These are phyloP conservation scores for Neopestalotiopsis sp. DNA, from an alignment of 2,329 filamentous ascomycete genomes.

Conservation along the genomic window DNA sequence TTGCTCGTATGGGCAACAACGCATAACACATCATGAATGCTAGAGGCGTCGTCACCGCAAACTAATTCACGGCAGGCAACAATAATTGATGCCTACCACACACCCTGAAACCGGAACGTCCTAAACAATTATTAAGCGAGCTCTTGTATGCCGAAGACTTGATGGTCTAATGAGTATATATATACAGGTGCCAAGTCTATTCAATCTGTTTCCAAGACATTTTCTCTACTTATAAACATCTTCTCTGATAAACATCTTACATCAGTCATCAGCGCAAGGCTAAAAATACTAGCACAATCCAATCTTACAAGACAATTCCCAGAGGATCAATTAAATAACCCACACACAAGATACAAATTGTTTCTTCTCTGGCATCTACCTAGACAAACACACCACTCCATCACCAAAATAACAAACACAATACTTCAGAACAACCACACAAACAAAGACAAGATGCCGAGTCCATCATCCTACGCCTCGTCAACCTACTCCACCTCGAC, in stretches of 20 bases:
- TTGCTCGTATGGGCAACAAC: not conserved
- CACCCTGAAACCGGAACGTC: too few relatives aligned
- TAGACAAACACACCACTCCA: not conserved
- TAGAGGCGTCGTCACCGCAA: not conserved
- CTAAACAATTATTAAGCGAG: too few relatives aligned
- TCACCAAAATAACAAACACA: not conserved
- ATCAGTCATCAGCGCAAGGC: not conserved
- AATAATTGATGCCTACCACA: not conserved
- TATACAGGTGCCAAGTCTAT: too few relatives aligned
- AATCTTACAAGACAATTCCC: not conserved
- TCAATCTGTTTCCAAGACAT: not conserved
- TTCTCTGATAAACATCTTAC: not conserved
- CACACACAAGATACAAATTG: too few relatives aligned
- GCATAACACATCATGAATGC: not conserved
- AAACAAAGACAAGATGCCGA: not conserved
- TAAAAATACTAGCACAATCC: not conserved
- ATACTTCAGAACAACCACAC: not conserved
- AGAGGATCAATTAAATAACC: too few relatives aligned
- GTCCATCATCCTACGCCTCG: constrained; percentile 9
- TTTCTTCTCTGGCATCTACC: too few relatives aligned
- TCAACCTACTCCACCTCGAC: constrained; percentile 16
- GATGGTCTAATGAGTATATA: too few relatives aligned
- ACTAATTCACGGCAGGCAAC: not conserved
- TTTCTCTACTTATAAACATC: not conserved
- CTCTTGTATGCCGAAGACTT: too few relatives aligned